A percentile compares a stretch with the other conserved stretches of the same genome.
Conservation (phyloP, 2,329 filamentous ascomycete genomes). For the Pestalotiopsis sp. region DNA sequence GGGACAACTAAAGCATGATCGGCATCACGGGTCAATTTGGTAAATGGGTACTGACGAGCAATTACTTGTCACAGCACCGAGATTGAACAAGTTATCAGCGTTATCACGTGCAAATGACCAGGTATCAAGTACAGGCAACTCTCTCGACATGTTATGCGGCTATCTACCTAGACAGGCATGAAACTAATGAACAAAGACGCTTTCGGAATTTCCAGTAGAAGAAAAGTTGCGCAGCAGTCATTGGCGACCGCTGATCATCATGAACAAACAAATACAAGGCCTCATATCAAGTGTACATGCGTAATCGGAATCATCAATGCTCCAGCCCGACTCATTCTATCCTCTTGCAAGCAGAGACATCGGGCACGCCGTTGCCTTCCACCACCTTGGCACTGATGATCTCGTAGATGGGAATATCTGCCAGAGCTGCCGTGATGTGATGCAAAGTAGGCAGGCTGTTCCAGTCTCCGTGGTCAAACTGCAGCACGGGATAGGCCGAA, state of each 20-base stretch:
- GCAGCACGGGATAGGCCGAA: slow-evolving; percentile 43
- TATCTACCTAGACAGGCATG: too few relatives aligned
- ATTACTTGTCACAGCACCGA: too few relatives aligned
- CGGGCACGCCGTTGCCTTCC: slow-evolving; percentile 53
- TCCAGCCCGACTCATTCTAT: slow-evolving; percentile 14
- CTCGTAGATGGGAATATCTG: slow-evolving; percentile 58
- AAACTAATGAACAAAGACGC: too few relatives aligned
- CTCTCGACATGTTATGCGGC: too few relatives aligned
- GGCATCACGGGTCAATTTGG: too few relatives aligned
- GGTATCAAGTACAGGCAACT: too few relatives aligned
- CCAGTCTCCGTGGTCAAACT: slow-evolving; percentile 53
- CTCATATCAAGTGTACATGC: too few relatives aligned
- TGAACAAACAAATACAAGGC: background rate
- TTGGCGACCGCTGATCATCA: background rate
- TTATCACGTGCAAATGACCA: too few relatives aligned
- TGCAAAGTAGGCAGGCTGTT: slow-evolving; percentile 61
- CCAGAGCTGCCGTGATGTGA: slow-evolving; percentile 53
- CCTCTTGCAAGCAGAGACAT: slow-evolving; percentile 35
- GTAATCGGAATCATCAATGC: background rate
- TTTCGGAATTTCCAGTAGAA: background rate
- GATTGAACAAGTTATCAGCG: too few relatives aligned
- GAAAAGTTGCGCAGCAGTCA: background rate
- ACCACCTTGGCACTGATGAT: slow-evolving; percentile 57
- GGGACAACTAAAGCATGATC: too few relatives aligned
- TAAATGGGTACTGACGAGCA: too few relatives aligned